Base-by-base conservation (phyloP, 2,329 filamentous ascomycete genomes). In the Chrysoporthe austroafricana region DNA sequence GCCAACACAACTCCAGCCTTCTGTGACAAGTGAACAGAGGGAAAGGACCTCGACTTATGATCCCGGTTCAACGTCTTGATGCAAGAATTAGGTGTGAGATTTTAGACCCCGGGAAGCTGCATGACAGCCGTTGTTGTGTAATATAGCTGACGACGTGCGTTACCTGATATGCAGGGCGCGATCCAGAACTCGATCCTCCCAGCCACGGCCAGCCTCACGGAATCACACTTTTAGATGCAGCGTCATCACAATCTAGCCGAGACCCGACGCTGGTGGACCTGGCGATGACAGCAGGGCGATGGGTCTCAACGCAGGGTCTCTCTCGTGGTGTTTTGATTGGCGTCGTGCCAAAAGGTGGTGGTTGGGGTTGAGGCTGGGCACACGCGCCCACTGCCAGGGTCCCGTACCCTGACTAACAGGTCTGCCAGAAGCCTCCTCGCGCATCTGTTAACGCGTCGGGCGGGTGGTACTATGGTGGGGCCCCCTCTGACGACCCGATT, bases 201-300 rank as follows among this genome's bases (percentile, higher is more conserved):
- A 61, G 59, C 59, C 59, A 48, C 59, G 48, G 43, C 59, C 59
- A 61, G 59, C 59, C 59, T 61, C 59, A 61, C 59, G 32, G 42
- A 61, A 61, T 36, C 9, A 8, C 26, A 48, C 21, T 46, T 46
- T 46, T 44, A 18, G 59, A 61, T 3, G 59, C 59, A 61, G 59
- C 59, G 59, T 61, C 59, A 61, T 61, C 59, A 48, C 21, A 44
- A 61, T 42, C 5, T 14, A 46, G 58, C 58, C 58, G 58, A 61
- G 21, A 48, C 21, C 58, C 58, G 58, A 61, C 16, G n/a, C 42
- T 2, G 32, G 57, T 44, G 57, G 57, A 44, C 13, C 57, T 44
- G 39, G n/a, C 32, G 13, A 59, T 39, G 14, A 13, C 32, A 42
- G 34, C 57, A 48, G 43, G 14, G 21, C 42, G 26, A 21, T 61